These are phyloP conservation scores for Chaetomium globosum DNA, from an alignment of 2,329 filamentous ascomycete genomes.

Conservation along the genomic window DNA sequence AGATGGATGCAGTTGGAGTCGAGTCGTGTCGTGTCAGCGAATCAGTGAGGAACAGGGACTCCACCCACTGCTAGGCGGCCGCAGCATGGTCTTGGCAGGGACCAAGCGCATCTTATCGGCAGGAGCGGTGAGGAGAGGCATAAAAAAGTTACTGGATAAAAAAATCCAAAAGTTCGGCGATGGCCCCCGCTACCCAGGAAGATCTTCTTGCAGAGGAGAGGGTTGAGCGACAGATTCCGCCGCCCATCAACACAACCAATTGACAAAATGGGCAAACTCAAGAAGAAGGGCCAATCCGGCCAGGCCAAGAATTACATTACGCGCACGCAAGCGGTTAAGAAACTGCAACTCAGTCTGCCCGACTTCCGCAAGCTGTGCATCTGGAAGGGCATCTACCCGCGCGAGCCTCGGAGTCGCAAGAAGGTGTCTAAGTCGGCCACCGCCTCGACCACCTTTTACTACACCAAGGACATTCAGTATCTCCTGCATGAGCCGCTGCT, in stretches of 20 bases:
- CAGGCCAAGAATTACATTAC: slow-evolving; percentile 99
- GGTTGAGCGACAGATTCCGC: background rate
- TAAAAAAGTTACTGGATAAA: slow-evolving; percentile 36
- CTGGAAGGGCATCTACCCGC: slow-evolving; percentile 98
- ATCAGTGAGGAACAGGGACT: slow-evolving; percentile 20
- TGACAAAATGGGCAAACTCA: slow-evolving; percentile 69
- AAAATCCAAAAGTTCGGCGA: slow-evolving; percentile 33
- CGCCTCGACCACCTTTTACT: slow-evolving; percentile 88
- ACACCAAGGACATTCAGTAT: slow-evolving; percentile 95
- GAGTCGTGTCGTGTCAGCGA: slow-evolving; percentile 21
- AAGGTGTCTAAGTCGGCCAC: slow-evolving; percentile 92
- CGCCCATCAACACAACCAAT: slow-evolving; percentile 27
- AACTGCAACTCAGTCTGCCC: slow-evolving; percentile 93
- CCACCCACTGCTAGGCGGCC: slow-evolving; percentile 8
- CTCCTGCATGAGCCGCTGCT: slow-evolving; percentile 94
- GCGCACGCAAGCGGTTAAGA: slow-evolving; percentile 92
- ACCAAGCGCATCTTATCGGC: slow-evolving; percentile 31
- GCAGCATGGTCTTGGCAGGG: slow-evolving; percentile 25
- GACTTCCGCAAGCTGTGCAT: slow-evolving; percentile 99
- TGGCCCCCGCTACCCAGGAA: slow-evolving; percentile 28
- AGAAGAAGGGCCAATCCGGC: slow-evolving; percentile 91
- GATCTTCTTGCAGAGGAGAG: background rate
- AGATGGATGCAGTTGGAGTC: slow-evolving; percentile 14
- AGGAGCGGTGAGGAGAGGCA: slow-evolving; percentile 36
- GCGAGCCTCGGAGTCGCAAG: slow-evolving; percentile 95